Evolutionary conservation across 164 flowering plant genomes (phyloP), one percentile per base, ranked within the genome.

Genomic region (Macadamia tetraphylla): DNA sequence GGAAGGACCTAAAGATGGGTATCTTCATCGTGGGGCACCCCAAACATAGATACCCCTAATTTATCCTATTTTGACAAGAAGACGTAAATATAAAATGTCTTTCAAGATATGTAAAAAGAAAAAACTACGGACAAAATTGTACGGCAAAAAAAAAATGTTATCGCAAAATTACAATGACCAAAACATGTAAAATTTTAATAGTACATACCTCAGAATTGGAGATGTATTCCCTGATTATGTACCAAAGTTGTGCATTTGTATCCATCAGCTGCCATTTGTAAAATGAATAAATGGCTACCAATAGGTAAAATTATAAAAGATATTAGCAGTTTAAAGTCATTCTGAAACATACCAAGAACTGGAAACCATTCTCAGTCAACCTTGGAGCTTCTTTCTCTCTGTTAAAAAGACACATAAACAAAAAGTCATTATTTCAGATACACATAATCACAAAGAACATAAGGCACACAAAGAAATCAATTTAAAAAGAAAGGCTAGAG

Each of bases 171-270:
- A 12, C 18, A 17, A 60, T 6, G 65, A 35, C 64, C 9, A 32
- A 58, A 18, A 7, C 65, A 31, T 5, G 10, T 23, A 14, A 73
- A 52, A 60, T 58, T 42, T 3, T 40, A 46, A 31, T 3, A 62
- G 35, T 44, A 59, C 43, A 70, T 83, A 94, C 98, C 97, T 94
- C 94, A 40, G 96, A 85, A 70, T 90, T 86, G 42, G 87, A 83
- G 64, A 94, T 91, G 71, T 94, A 94, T 70, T 90, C 98, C 76
- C 98, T 88, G 70, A 94, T 83, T 69, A 94, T 91, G 78, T 94
- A 91, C 97, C 98, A 94, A 64, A 94, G 92, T 74, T 94, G 97
- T 62, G 96, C 96, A 84, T 88, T 91, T 71, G 96, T 90, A 67
- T 94, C 98, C 98, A 91, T 86, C 72, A 94, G 80, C 98, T 94